Conservation (phyloP, 768 basidiomycete species). For the Lepiota venenata region DNA sequence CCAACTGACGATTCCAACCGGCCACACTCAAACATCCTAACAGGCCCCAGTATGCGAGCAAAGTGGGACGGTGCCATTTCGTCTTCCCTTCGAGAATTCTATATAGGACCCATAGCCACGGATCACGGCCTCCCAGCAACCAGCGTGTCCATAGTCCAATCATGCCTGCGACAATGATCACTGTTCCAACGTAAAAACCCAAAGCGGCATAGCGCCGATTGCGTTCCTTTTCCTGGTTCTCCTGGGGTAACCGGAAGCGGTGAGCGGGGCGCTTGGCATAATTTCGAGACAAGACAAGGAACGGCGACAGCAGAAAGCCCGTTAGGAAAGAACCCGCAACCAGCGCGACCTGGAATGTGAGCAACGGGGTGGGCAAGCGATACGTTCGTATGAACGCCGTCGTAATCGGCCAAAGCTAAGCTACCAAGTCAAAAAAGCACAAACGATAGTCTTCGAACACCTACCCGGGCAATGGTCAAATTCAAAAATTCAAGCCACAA, state of each 20-base stretch:
- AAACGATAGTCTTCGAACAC: slow-evolving; percentile 20
- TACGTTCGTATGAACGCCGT: slow-evolving; percentile 89
- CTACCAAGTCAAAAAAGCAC: slow-evolving; percentile 2
- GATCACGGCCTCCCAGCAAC: slow-evolving; percentile 77
- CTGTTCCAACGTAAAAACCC: slow-evolving; percentile 77
- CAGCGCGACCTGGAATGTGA: slow-evolving; percentile 89
- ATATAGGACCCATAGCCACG: slow-evolving; percentile 82
- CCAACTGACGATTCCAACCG: slow-evolving; percentile 92
- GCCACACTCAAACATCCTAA: slow-evolving; percentile 83
- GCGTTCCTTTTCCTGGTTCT: slow-evolving; percentile 81
- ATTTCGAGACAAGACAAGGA: slow-evolving; percentile 88
- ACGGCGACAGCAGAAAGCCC: slow-evolving; percentile 93
- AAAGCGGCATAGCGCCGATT: slow-evolving; percentile 82
- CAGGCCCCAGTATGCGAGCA: slow-evolving; percentile 84
- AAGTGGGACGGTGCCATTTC: slow-evolving; percentile 73
- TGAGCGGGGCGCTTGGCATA: slow-evolving; percentile 84
- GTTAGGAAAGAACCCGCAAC: slow-evolving; percentile 89
- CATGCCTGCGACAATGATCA: slow-evolving; percentile 74
- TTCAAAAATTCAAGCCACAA: slow-evolving; percentile 85
- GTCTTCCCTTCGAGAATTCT: slow-evolving; percentile 75
- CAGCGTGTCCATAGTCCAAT: slow-evolving; percentile 93
- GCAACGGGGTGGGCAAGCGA: slow-evolving; percentile 86
- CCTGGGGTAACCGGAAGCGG: slow-evolving; percentile 79
- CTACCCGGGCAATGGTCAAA: slow-evolving; percentile 76
- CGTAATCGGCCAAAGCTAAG: slow-evolving; percentile 73